A percentile compares a stretch with the other conserved stretches of the same genome.
Conservation (phyloP, 176 grass and related monocot genomes). For the Chloris gayana region DNA sequence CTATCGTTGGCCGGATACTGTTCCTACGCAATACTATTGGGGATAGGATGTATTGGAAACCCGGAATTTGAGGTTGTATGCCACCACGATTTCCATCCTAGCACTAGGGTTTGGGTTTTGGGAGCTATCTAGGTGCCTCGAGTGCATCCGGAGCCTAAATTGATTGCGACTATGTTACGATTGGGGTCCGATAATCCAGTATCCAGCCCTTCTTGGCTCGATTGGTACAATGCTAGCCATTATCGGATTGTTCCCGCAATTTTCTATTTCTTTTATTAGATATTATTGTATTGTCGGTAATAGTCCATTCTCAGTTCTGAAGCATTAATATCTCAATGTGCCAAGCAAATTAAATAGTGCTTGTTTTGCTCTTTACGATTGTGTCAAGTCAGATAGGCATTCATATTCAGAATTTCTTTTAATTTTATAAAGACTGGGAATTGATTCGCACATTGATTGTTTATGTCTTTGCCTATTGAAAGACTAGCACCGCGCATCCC, state of each 20-base stretch:
- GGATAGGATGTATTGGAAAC: slow-evolving; percentile 2
- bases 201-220: background rate
- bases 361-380: background rate
- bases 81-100: background rate
- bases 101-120: slow-evolving; percentile 43
- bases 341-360: too few species aligned
- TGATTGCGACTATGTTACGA: background rate
- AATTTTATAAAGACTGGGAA: background rate
- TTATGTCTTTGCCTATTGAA: too few species aligned
- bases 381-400: background rate
- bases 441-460: background rate
- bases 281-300: background rate
- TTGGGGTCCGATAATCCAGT: background rate
- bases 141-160: too few species aligned
- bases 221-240: slow-evolving; percentile 18
- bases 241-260: too few species aligned
- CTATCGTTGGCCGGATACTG: background rate
- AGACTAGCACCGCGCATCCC: too few species aligned
- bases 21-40: too few species aligned
- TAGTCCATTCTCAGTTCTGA: background rate
- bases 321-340: background rate
- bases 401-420: slow-evolving; percentile 3
- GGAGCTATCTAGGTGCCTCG: too few species aligned
- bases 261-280: too few species aligned
- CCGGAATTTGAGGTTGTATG: background rate